These are phyloP conservation scores for Fusarium proliferatum DNA, from an alignment of 2,329 filamentous ascomycete species.

Conservation along the genomic window DNA sequence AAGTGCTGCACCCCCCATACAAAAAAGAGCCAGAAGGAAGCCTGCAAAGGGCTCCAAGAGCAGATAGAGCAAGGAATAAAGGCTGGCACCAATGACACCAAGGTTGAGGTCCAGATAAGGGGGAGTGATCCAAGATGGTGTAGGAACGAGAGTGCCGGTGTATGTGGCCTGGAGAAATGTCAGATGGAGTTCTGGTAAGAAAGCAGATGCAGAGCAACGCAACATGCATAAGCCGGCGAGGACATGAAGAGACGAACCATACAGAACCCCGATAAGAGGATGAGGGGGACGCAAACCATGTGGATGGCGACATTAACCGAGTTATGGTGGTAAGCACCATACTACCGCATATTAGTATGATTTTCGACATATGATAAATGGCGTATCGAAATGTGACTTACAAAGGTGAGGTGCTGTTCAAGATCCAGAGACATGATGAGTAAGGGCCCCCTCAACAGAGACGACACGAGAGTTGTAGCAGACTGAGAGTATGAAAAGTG, in stretches of 20 bases:
- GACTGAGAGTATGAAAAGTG: background rate
- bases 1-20: constrained; percentile 79
- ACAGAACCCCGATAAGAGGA: constrained; percentile 76
- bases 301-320: constrained; percentile 82
- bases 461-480: constrained; percentile 7
- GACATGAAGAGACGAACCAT: constrained; percentile 66
- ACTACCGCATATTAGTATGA: constrained; percentile 61
- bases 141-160: constrained; percentile 70
- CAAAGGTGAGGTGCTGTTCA: constrained; percentile 84
- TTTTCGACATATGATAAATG: background rate
- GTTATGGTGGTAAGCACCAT: constrained; percentile 86
- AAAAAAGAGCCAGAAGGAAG: constrained; percentile 77
- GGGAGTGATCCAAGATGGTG: constrained; percentile 74
- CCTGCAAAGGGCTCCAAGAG: constrained; percentile 95
- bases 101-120: constrained; percentile 75
- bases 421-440: constrained; percentile 75
- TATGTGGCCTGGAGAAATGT: constrained; percentile 64
- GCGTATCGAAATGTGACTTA: constrained; percentile 57
- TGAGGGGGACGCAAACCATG: constrained; percentile 80
- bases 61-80: constrained; percentile 85
- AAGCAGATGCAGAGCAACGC: background rate
- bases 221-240: constrained; percentile 1
- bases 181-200: constrained; percentile 1
- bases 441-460: constrained; percentile 16
- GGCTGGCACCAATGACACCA: constrained; percentile 70